phyloP scores from a whole-genome alignment of 805 yeast species.

The Ogataea methylovora region DNA sequence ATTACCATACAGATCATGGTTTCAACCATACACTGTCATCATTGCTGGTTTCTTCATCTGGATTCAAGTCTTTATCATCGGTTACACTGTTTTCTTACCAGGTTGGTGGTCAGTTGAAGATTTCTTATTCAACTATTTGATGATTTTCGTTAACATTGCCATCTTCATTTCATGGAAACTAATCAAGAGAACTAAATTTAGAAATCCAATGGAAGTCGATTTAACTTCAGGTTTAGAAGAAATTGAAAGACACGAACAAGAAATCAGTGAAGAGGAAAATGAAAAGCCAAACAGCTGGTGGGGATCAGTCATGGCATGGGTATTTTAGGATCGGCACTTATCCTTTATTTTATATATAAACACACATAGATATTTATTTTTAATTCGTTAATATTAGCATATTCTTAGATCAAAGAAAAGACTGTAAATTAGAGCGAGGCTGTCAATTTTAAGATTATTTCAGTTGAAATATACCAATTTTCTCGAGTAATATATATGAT shows the following conservation, averaged over 20 bases:
- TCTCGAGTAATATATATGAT: too few relatives aligned
- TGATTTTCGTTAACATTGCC: slow-evolving; percentile 32
- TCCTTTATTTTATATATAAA: too few relatives aligned
- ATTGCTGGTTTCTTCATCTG: slow-evolving; percentile 20
- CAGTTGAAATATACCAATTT: too few relatives aligned
- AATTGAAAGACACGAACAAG: slow-evolving; percentile 31
- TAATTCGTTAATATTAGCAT: too few relatives aligned
- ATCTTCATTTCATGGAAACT: slow-evolving; percentile 30
- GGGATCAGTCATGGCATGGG: neutral
- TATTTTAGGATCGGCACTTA: too few relatives aligned
- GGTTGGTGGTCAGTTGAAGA: slow-evolving; percentile 29
- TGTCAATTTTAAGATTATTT: too few relatives aligned
- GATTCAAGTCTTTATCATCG: slow-evolving; percentile 26
- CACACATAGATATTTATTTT: too few relatives aligned
- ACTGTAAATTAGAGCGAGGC: too few relatives aligned
- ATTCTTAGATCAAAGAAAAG: too few relatives aligned
- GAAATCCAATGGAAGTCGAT: slow-evolving; percentile 28
- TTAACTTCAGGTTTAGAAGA: slow-evolving; percentile 30
- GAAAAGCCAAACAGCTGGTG: neutral
- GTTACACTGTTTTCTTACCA: slow-evolving; percentile 33
- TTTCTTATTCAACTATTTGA: slow-evolving; percentile 35
- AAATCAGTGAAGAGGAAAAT: neutral
- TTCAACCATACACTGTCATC: slow-evolving; percentile 30
- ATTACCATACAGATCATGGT: slow-evolving; percentile 36
- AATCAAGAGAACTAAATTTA: slow-evolving; percentile 28